These are phyloP conservation scores for Hypholoma fasciculare DNA, from an alignment of 768 basidiomycete genomes.

Conservation along the genomic window DNA sequence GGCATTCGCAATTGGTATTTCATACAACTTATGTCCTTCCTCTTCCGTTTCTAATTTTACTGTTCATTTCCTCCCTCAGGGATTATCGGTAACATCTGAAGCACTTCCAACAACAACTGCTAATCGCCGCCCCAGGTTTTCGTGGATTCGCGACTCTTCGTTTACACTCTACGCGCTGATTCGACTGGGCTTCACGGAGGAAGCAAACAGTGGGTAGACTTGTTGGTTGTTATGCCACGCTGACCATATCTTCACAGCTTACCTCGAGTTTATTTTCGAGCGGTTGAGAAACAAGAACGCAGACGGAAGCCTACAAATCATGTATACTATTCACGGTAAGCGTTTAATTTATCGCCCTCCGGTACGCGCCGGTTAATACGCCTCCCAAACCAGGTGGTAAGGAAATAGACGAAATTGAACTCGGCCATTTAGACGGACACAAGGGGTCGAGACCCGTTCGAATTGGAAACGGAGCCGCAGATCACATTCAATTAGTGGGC, in stretches of 20 bases:
- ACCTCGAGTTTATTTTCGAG: conserved; percentile 89
- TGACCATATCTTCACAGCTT: conserved; percentile 44
- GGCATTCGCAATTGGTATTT: conserved; percentile 83
- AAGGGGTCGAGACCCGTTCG: conserved; percentile 84
- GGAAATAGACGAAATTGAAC: conserved; percentile 81
- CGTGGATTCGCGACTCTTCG: conserved; percentile 94
- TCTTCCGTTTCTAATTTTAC: background rate
- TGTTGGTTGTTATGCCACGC: background rate
- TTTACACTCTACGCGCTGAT: conserved; percentile 96
- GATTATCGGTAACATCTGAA: conserved; percentile 53
- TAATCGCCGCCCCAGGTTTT: conserved; percentile 46
- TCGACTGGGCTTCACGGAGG: conserved; percentile 90
- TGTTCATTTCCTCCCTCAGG: conserved; percentile 28
- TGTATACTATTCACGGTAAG: conserved; percentile 93
- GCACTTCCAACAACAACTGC: background rate
- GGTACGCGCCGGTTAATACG: background rate
- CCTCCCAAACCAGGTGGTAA: conserved; percentile 51
- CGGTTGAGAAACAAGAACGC: conserved; percentile 81
- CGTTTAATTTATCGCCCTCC: background rate
- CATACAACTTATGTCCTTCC: background rate
- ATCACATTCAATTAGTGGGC: conserved; percentile 83
- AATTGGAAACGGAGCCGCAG: conserved; percentile 95
- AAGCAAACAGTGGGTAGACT: conserved; percentile 71
- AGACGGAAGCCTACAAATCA: conserved; percentile 92
- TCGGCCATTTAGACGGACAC: conserved; percentile 86